These are phyloP conservation scores for Auxenochlorella pyrenoidosa DNA, from an alignment of 139 green algal species.

Conservation along the genomic window DNA sequence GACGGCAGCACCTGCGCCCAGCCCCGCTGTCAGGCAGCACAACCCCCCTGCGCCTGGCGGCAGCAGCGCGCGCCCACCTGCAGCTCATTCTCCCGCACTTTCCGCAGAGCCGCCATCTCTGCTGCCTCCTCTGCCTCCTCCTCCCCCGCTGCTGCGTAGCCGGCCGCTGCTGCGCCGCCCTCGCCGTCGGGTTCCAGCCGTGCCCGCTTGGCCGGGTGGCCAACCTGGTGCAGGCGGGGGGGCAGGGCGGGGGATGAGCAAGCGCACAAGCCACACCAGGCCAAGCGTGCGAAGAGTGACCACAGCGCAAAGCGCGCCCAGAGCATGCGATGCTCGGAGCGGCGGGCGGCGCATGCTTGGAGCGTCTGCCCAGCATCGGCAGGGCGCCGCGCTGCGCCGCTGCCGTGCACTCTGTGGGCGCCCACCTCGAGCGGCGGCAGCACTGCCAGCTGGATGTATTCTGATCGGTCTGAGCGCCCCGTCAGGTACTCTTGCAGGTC, in stretches of 20 bases:
- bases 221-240: neutral
- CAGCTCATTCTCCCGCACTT: slow-evolving; percentile 11
- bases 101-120: slow-evolving; percentile 10
- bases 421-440: slow-evolving; percentile 23
- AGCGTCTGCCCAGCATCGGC: no score
- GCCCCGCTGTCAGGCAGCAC: no score
- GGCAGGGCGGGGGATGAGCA: no score
- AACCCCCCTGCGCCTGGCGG: no score
- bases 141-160: neutral
- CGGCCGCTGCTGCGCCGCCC: neutral
- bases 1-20: no score
- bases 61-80: neutral
- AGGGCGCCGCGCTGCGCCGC: no score
- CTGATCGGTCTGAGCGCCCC: slow-evolving; percentile 27
- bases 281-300: no score
- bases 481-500: slow-evolving; percentile 51
- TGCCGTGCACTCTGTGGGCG: neutral
- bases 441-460: slow-evolving; percentile 41
- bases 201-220: neutral
- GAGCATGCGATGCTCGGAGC: no score
- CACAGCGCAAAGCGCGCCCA: no score
- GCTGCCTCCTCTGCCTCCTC: slow-evolving; percentile 20
- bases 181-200: slow-evolving; percentile 1
- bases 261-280: no score
- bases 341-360: no score